Conservation (phyloP, 345 rosid species). For the Acer yangbiense region DNA sequence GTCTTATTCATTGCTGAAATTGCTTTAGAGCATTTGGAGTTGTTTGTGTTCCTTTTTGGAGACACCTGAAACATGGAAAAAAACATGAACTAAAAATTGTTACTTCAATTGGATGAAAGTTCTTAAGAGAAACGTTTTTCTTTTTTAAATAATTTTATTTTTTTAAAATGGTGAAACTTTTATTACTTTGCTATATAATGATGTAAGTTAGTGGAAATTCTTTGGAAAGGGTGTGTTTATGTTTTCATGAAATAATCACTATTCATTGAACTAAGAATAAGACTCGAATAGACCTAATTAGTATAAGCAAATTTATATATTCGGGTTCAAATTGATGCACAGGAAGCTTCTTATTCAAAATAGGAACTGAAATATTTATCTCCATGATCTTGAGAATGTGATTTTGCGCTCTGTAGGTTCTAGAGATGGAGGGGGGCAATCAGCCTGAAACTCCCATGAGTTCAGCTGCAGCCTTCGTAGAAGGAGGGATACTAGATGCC, state of each 20-base stretch:
- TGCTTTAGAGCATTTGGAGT: background rate
- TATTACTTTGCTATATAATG: background rate
- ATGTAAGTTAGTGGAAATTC: background rate
- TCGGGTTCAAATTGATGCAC: background rate
- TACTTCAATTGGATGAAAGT: background rate
- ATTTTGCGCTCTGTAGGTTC: conserved; percentile 34
- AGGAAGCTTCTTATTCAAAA: background rate
- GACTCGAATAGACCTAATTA: background rate
- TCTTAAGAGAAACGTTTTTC: background rate
- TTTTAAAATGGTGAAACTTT: background rate
- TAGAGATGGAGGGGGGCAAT: conserved; percentile 41
- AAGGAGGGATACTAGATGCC: conserved; percentile 71
- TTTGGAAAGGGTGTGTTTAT: background rate
- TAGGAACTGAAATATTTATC: background rate
- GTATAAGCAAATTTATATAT: background rate
- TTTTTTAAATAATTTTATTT: background rate
- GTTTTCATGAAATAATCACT: too few species aligned
- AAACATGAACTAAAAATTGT: background rate
- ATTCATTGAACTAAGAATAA: background rate
- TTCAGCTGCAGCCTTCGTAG: conserved; percentile 77
- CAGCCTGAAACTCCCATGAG: conserved; percentile 45
- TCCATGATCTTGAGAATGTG: background rate
- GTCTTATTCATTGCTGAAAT: background rate
- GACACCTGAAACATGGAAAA: background rate
- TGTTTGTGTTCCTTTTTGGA: background rate